A percentile compares a stretch with the other conserved stretches of the same genome.
phyloP scores from a whole-genome alignment of 306 rosid genomes.

The Arachis stenosperma region DNA sequence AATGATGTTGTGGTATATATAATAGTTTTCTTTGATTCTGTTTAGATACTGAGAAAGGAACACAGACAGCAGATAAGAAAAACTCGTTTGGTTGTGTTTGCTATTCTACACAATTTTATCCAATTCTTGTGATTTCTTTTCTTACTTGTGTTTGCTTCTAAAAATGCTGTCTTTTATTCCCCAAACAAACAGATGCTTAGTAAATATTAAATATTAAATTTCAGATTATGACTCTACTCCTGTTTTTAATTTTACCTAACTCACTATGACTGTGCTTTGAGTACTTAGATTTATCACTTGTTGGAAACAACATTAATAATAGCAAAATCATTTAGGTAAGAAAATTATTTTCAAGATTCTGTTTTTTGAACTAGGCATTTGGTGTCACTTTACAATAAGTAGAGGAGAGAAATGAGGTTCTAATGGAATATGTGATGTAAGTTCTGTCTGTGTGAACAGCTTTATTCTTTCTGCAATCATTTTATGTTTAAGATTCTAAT shows the following conservation, averaged over 20 bases:
- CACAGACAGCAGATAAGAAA: no score
- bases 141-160: background rate
- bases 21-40: no score
- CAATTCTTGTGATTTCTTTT: background rate
- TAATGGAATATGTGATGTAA: conserved; percentile 17
- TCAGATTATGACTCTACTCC: conserved; percentile 15
- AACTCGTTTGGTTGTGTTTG: no score
- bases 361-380: conserved; percentile 9
- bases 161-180: background rate
- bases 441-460: background rate
- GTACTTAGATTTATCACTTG: conserved; percentile 1
- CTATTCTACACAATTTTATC: no score
- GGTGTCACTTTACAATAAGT: conserved; percentile 19
- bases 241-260: background rate
- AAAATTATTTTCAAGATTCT: conserved; percentile 2
- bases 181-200: background rate
- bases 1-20: background rate
- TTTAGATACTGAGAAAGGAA: no score
- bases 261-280: background rate
- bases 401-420: conserved; percentile 14
- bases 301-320: background rate
- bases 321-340: conserved; percentile 8
- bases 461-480: background rate
- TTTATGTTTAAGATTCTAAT: conserved; percentile 9
- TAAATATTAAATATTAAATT: background rate